Evolutionary conservation across 2,329 filamentous ascomycete species (phyloP).

Genomic region (Coniochaeta sp.): DNA sequence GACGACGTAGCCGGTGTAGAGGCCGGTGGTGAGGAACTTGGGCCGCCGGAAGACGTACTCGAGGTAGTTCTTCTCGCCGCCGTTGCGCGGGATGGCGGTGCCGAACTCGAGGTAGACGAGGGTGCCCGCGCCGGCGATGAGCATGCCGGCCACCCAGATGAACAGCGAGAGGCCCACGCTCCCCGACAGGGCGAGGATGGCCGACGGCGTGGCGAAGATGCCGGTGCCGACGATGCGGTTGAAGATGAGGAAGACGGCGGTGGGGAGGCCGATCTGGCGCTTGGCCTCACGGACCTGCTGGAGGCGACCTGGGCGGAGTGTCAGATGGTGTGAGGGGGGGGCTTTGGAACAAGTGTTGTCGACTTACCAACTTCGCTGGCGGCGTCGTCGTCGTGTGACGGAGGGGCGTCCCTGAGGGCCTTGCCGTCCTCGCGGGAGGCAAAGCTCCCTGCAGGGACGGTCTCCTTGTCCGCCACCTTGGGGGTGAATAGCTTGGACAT

Average conservation of each 20-base stretch:
- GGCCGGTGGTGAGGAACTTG: constrained; percentile 50
- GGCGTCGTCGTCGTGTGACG: background rate
- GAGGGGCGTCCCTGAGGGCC: background rate
- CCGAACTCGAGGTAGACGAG: constrained; percentile 62
- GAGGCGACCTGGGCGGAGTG: background rate
- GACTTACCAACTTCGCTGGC: background rate
- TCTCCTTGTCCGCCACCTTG: background rate
- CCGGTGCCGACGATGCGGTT: constrained; percentile 61
- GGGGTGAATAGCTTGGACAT: background rate
- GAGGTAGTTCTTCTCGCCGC: constrained; percentile 62
- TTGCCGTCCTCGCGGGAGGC: background rate
- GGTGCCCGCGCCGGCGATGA: constrained; percentile 55
- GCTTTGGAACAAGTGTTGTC: too few species aligned
- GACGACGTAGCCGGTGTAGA: constrained; percentile 55
- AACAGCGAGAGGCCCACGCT: constrained; percentile 56
- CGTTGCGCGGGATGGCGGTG: constrained; percentile 56
- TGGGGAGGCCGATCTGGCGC: constrained; percentile 47
- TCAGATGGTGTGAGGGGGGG: background rate
- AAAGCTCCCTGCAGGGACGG: background rate
- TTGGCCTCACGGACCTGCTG: constrained; percentile 29
- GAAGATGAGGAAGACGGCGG: constrained; percentile 53
- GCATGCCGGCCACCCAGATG: constrained; percentile 55
- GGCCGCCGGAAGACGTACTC: constrained; percentile 57
- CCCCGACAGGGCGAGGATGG: constrained; percentile 49
- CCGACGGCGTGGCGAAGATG: constrained; percentile 57